A percentile compares a stretch with the other conserved stretches of the same genome.
Evolutionary conservation across 2,329 filamentous ascomycete genomes (phyloP).

Genomic region (Alternaria postmessia): DNA sequence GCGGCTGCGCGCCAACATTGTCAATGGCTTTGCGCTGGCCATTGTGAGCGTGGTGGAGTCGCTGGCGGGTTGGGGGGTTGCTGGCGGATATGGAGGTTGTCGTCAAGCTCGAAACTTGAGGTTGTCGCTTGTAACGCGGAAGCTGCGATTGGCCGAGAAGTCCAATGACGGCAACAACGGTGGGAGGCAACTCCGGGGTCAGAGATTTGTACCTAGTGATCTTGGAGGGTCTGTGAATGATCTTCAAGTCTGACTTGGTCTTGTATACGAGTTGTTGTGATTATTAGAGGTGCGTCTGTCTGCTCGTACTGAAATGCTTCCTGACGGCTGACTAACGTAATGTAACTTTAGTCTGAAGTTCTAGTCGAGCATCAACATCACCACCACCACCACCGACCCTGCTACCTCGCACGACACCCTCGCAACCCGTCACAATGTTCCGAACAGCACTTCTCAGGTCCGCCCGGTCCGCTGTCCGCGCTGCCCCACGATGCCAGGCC

Average conservation of each 20-base stretch:
- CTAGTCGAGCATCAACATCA: constrained; percentile 35
- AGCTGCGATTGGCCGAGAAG: constrained; percentile 43
- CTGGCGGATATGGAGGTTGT: constrained; percentile 31
- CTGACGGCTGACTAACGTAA: constrained; percentile 25
- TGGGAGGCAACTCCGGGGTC: constrained; percentile 21
- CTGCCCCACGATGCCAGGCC: constrained; percentile 52
- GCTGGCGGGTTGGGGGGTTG: constrained; percentile 34
- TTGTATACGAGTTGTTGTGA: background rate
- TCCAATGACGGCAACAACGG: constrained; percentile 30
- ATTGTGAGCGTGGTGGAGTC: constrained; percentile 49
- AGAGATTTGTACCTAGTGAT: constrained; percentile 1
- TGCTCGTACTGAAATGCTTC: constrained; percentile 7
- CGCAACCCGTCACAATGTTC: constrained; percentile 73
- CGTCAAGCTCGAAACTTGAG: constrained; percentile 33
- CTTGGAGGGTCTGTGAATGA: background rate
- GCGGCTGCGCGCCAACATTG: constrained; percentile 57
- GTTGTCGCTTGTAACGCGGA: constrained; percentile 32
- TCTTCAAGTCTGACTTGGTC: background rate
- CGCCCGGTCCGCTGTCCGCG: constrained; percentile 62
- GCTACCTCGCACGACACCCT: constrained; percentile 31
- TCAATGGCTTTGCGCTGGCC: constrained; percentile 59
- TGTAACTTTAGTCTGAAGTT: constrained; percentile 30
- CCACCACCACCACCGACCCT: constrained; percentile 37
- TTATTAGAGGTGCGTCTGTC: constrained; percentile 7
- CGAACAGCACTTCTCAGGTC: constrained; percentile 85